Evolutionary conservation across 2,329 filamentous ascomycete species (phyloP).

Genomic region (Eurotiales sp.): DNA sequence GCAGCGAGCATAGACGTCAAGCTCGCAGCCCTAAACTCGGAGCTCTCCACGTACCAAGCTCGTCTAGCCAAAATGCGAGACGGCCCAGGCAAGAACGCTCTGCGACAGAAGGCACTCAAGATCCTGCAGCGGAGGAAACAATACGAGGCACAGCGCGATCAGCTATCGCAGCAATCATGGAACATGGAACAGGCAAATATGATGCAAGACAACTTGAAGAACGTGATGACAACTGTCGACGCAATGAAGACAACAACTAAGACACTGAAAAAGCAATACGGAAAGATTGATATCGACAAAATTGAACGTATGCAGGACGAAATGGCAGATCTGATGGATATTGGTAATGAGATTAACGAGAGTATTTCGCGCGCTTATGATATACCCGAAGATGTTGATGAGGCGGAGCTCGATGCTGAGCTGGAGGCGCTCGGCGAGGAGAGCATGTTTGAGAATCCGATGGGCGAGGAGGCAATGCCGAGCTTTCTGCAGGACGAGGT

Average conservation of each 20-base stretch:
- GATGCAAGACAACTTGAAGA: slow-evolving; percentile 98
- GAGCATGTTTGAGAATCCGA: slow-evolving; percentile 73
- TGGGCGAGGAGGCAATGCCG: slow-evolving; percentile 59
- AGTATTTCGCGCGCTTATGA: slow-evolving; percentile 88
- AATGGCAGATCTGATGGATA: slow-evolving; percentile 96
- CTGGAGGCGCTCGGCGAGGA: slow-evolving; percentile 91
- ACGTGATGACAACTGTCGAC: slow-evolving; percentile 97
- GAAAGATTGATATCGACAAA: slow-evolving; percentile 95
- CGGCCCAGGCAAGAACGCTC: slow-evolving; percentile 84
- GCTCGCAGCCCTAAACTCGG: slow-evolving; percentile 84
- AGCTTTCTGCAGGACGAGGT: slow-evolving; percentile 88
- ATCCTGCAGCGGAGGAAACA: slow-evolving; percentile 89
- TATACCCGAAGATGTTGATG: slow-evolving; percentile 93
- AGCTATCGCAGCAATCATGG: slow-evolving; percentile 91
- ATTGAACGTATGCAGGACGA: slow-evolving; percentile 98
- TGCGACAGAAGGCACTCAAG: slow-evolving; percentile 92
- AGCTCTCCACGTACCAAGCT: slow-evolving; percentile 81
- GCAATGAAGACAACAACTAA: slow-evolving; percentile 97
- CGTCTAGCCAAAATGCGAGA: slow-evolving; percentile 92
- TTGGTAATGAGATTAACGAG: slow-evolving; percentile 98
- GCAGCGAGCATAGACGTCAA: slow-evolving; percentile 90
- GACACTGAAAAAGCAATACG: slow-evolving; percentile 87
- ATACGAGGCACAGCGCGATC: slow-evolving; percentile 90
- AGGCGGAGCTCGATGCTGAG: slow-evolving; percentile 93
- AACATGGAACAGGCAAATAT: slow-evolving; percentile 98